Evolutionary conservation across 371 early-diverging fungal species (phyloP), one percentile per base, ranked within the genome.

Genomic region (Dichotomocladium elegans): DNA sequence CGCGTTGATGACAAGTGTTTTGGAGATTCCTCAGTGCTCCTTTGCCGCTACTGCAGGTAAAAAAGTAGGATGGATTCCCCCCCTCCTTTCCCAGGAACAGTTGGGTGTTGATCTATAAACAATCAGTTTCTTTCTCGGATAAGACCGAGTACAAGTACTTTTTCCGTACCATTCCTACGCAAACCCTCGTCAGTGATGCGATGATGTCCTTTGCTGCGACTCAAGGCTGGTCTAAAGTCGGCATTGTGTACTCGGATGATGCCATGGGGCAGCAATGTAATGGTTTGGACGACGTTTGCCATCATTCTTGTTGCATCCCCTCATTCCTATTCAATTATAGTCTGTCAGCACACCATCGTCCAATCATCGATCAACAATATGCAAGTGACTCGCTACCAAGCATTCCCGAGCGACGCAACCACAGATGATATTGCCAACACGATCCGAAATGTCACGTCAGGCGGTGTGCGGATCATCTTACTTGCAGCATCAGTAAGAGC

Each of bases 11-110:
- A 79, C 78, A 4, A 74, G 77, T 10, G 72, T 77, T 1, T 48
- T 81, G 0, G 63, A 70, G 35, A 70, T 81, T 9, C 75, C 78
- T 10, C 82, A 81, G 30, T 81, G 82, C 42, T 81, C 79, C 3
- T 79, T 71, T 54, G 69, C 78, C 5, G 74, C 81, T 3, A 62
- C 71, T 27, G 68, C 77, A 2, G 57, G 76, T 75, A 68, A n/a
- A n/a, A n/a, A n/a, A n/a, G n/a, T n/a, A n/a, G n/a, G n/a, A n/a
- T 33, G 47, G 17, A 12, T 42, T 27, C 8, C 9, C 22, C 19
- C 19, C 8, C 45, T 1, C 15, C 12, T 8, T 42, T 35, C 21
- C 15, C 21, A 29, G 28, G 1, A 41, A 26, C 17, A 22, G 44
- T 40, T 4, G 19, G 28, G 40, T 11, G 14, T 31, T 44, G 21